phyloP scores from a whole-genome alignment of 768 basidiomycete species.

The Mrakia blollopis region DNA sequence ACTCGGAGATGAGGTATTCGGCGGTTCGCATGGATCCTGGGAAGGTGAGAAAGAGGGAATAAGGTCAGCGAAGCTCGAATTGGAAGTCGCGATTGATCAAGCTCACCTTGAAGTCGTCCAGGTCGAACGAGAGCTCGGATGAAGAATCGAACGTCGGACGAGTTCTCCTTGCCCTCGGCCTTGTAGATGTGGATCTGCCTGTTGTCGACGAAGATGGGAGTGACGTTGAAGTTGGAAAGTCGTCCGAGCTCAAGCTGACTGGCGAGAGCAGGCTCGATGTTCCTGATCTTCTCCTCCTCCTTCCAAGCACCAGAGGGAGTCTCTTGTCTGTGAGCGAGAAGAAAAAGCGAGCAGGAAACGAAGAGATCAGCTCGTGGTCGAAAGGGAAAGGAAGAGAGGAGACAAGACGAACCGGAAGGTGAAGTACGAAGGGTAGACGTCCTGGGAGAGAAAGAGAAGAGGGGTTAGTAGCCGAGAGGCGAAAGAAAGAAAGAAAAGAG shows the following conservation, averaged over 20 bases:
- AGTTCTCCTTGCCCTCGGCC: conserved; percentile 88
- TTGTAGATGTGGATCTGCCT: conserved; percentile 98
- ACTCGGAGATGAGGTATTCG: conserved; percentile 98
- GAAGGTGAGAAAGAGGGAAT: not conserved
- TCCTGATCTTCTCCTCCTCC: conserved; percentile 94
- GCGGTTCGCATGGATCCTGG: conserved; percentile 80
- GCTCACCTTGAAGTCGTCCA: conserved; percentile 64
- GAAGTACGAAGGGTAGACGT: conserved; percentile 90
- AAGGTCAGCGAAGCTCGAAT: not conserved
- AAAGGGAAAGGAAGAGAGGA: conserved; percentile 42
- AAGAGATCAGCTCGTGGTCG: conserved; percentile 90
- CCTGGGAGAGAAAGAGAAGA: conserved; percentile 36
- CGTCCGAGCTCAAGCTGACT: conserved; percentile 97
- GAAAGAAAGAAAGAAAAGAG: not conserved
- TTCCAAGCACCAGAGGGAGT: conserved; percentile 62
- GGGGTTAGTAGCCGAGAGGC: not conserved
- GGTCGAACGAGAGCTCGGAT: conserved; percentile 93
- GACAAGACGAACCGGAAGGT: conserved; percentile 52
- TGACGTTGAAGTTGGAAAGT: conserved; percentile 92
- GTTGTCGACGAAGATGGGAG: conserved; percentile 92
- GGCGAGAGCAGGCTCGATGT: conserved; percentile 95
- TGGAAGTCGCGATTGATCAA: not conserved
- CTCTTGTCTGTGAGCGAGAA: conserved; percentile 49
- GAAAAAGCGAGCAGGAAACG: conserved; percentile 54
- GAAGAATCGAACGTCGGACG: conserved; percentile 97